Evolutionary conservation across 352 stramenopile genomes (phyloP).

Genomic region (Phytophthora kernoviae): DNA sequence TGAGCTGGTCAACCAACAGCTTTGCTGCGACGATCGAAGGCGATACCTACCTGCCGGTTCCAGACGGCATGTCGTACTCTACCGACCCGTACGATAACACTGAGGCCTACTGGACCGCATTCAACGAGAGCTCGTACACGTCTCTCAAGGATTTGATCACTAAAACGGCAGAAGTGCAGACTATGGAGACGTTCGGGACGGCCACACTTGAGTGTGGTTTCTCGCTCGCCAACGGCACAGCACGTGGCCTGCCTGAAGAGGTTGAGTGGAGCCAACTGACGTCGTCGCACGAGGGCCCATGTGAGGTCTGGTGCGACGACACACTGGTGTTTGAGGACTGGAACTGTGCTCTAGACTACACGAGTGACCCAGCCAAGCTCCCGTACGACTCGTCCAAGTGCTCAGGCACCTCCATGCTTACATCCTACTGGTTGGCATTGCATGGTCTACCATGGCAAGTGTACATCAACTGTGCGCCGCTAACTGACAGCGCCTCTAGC

Average conservation of each 20-base stretch:
- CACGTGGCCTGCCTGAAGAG: conserved; percentile 32
- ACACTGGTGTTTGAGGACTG: conserved; percentile 48
- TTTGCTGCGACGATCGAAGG: conserved; percentile 40
- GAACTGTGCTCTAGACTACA: conserved; percentile 52
- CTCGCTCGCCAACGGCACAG: conserved; percentile 22
- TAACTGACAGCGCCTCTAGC: conserved; percentile 14
- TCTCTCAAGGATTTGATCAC: conserved; percentile 31
- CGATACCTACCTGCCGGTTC: conserved; percentile 29
- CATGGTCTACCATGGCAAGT: conserved; percentile 44
- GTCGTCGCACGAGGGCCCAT: conserved; percentile 44
- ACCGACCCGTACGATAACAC: conserved; percentile 27
- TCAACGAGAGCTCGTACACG: conserved; percentile 30
- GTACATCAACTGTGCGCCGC: conserved; percentile 31
- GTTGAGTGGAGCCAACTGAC: conserved; percentile 51
- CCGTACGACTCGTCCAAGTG: conserved; percentile 56
- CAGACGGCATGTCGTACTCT: conserved; percentile 35
- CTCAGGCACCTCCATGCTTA: conserved; percentile 38
- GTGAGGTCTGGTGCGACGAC: conserved; percentile 63
- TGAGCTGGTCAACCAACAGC: conserved; percentile 32
- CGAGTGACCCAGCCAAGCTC: conserved; percentile 34
- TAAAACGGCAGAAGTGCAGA: conserved; percentile 16
- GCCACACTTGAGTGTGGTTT: conserved; percentile 20
- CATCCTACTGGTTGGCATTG: conserved; percentile 36
- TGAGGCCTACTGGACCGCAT: conserved; percentile 28
- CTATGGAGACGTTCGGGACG: conserved; percentile 13